Evolutionary conservation across 2,329 filamentous ascomycete genomes (phyloP).

Genomic region (Capronia americana): DNA sequence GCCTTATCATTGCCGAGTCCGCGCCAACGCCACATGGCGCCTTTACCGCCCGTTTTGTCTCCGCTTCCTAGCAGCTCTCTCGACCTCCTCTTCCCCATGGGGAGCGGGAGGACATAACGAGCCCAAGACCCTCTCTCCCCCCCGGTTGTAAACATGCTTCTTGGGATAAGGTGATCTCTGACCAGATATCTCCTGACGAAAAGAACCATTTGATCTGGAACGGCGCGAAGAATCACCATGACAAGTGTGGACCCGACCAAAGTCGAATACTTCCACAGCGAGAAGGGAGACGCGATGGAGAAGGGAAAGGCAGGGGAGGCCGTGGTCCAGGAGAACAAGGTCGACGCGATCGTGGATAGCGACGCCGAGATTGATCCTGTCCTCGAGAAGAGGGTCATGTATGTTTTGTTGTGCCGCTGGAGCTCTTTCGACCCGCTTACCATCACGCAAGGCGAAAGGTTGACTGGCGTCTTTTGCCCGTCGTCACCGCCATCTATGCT

Average conservation of each 20-base stretch:
- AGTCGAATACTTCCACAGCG: neutral
- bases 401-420: neutral
- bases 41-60: neutral
- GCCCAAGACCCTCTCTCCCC: neutral
- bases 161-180: neutral
- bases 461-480: slow-evolving; percentile 42
- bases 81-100: neutral
- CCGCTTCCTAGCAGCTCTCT: neutral
- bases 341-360: neutral
- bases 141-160: neutral
- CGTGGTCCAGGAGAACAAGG: neutral
- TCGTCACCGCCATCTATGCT: slow-evolving; percentile 38
- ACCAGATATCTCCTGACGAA: neutral
- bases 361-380: neutral
- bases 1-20: neutral
- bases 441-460: slow-evolving; percentile 27
- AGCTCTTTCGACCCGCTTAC: neutral
- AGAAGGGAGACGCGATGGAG: neutral
- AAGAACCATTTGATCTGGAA: neutral
- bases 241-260: neutral
- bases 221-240: neutral
- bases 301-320: neutral
- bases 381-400: slow-evolving; percentile 1
- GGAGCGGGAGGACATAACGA: neutral
- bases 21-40: neutral